Percentiles rank a stretch among this genome's conserved stretches.
phyloP scores from a whole-genome alignment of 148 eudicot genomes.

The Dysphania ambrosioides region DNA sequence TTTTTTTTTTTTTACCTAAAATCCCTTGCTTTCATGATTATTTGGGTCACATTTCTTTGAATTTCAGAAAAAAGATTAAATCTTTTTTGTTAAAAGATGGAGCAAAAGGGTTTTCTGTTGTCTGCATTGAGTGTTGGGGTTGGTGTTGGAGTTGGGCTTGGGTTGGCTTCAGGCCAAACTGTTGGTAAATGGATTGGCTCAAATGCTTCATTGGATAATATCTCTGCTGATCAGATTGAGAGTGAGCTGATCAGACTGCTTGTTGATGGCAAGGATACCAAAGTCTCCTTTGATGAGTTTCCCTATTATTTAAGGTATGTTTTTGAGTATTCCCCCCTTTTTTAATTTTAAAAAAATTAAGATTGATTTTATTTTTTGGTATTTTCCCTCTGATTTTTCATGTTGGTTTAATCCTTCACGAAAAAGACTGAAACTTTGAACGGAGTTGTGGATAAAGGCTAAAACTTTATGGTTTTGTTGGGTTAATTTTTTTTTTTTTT shows the following conservation, averaged over 20 bases:
- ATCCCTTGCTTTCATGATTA: neutral
- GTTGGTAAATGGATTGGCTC: constrained; percentile 66
- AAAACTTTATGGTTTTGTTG: constrained; percentile 6
- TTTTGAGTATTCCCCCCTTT: neutral
- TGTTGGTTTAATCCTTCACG: neutral
- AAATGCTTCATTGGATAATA: constrained; percentile 35
- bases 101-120: constrained; percentile 62
- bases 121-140: constrained; percentile 90
- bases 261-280: constrained; percentile 53
- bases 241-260: constrained; percentile 51
- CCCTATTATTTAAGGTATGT: constrained; percentile 76
- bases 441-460: constrained; percentile 9
- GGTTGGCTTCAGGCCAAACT: constrained; percentile 62
- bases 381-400: neutral
- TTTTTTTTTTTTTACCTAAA: neutral
- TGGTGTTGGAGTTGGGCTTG: constrained; percentile 84
- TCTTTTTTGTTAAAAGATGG: constrained; percentile 46
- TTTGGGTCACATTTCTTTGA: neutral
- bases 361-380: no score
- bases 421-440: neutral
- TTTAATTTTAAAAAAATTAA: no score
- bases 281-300: constrained; percentile 62
- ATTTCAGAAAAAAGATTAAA: constrained; percentile 28
- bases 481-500: neutral
- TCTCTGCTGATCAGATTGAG: constrained; percentile 62